Evolutionary conservation across 2,329 filamentous ascomycete species (phyloP).

Genomic region (Alternaria brassicicola): DNA sequence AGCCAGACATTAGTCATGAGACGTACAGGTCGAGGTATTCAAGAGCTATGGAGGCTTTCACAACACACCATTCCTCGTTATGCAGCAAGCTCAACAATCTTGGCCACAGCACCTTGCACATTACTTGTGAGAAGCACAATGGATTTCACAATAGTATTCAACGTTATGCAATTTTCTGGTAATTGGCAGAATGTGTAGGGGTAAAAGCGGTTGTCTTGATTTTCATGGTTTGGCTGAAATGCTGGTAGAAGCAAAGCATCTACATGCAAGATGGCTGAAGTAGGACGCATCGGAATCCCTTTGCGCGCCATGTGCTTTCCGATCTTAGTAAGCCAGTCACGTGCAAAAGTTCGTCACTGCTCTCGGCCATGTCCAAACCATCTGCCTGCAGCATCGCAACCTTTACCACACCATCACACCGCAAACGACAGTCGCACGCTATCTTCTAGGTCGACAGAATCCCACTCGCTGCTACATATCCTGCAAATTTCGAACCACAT

Average conservation of each 20-base stretch:
- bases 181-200: neutral
- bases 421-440: neutral
- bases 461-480: neutral
- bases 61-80: neutral
- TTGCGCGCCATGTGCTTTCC: neutral
- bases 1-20: neutral
- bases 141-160: neutral
- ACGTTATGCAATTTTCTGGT: neutral
- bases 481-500: constrained; percentile 3
- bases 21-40: neutral
- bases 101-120: neutral
- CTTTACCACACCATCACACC: constrained; percentile 7
- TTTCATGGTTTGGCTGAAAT: neutral
- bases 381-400: constrained; percentile 22
- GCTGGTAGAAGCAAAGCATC: neutral
- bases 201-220: neutral
- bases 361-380: constrained; percentile 16
- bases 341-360: constrained; percentile 25
- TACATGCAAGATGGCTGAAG: neutral
- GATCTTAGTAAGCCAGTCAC: constrained; percentile 20
- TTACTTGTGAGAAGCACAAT: neutral
- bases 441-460: neutral
- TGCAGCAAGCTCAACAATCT: neutral
- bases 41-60: neutral
- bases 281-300: neutral